Base-by-base conservation (phyloP, 331 rosid genomes). In the Cydonia oblonga region DNA sequence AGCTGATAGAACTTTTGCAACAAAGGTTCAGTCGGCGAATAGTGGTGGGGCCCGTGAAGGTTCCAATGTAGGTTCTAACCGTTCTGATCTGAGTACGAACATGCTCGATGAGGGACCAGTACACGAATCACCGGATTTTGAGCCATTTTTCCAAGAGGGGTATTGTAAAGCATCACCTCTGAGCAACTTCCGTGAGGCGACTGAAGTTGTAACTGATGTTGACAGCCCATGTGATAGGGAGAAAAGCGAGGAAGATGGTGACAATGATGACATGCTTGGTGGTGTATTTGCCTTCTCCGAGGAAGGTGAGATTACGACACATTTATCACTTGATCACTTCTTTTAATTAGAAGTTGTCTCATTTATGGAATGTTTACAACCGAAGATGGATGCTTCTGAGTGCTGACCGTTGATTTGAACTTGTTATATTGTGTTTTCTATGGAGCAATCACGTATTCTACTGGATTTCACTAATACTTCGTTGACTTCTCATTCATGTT, bases 221-320 rank as follows among this genome's bases (percentile, higher is more conserved):
- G 97, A 87, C 73, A 83, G 90, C 81, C 92, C 90, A 52, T 77
- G 86, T 74, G 89, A 82, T 75, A 81, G 90, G 87, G 97, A 86
- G 78, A 92, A 92, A 80, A 75, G 81, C 30, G 96, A 90, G 77
- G 95, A 90, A 65, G 92, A 79, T 75, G 97, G 81, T 16, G 93
- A 89, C 57, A 74, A 79, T 62, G 96, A 85, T 72, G 91, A 87
- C 84, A 78, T 90, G 95, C 91, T 88, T 78, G 96, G 92, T 70
- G 90, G 87, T 72, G 84, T 92, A 66, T 92, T 92, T 84, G 90
- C 84, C 74, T 92, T 92, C 86, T 92, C 92, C 2, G 96, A 88
- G 81, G 95, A 92, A 92, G 98, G 98, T 92, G 74, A 29, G 79
- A 71, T 56, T 72, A 30, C 33, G 68, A 72, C 71, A 71, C 71